Conservation (phyloP, 2,329 filamentous ascomycete species). For the Scytalidium lignicola region DNA sequence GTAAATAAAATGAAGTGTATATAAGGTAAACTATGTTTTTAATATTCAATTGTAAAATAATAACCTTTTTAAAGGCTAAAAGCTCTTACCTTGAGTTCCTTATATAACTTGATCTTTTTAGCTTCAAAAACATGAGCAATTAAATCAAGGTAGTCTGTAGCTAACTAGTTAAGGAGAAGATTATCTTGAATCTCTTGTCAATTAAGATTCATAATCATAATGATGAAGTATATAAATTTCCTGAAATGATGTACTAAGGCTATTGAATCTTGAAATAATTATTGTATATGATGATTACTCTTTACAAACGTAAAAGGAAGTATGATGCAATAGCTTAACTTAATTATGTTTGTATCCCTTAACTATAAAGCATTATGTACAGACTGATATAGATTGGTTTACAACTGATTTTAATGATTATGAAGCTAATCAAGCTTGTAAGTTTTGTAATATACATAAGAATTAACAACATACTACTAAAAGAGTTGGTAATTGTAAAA, state of each 20-base stretch:
- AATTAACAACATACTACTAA: not conserved
- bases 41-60: slow-evolving; percentile 6
- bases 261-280: slow-evolving; percentile 1
- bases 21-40: slow-evolving; percentile 5
- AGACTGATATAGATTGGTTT: not conserved
- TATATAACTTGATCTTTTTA: slow-evolving; percentile 1
- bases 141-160: slow-evolving; percentile 2
- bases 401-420: not conserved
- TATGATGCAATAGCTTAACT: not conserved
- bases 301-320: not conserved
- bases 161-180: not conserved
- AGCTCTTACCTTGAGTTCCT: not conserved
- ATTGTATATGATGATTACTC: not conserved
- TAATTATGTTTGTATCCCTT: not conserved
- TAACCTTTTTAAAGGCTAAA: slow-evolving; percentile 1
- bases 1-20: slow-evolving; percentile 1
- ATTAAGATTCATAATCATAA: not conserved
- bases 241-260: not conserved
- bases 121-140: slow-evolving; percentile 1
- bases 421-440: not conserved
- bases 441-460: not conserved
- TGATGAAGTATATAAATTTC: not conserved
- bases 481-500: not conserved
- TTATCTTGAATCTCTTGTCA: slow-evolving; percentile 2
- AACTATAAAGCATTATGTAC: not conserved